Base-by-base conservation (phyloP, 495 filamentous ascomycete genomes). In the Xylaria palmicola region DNA sequence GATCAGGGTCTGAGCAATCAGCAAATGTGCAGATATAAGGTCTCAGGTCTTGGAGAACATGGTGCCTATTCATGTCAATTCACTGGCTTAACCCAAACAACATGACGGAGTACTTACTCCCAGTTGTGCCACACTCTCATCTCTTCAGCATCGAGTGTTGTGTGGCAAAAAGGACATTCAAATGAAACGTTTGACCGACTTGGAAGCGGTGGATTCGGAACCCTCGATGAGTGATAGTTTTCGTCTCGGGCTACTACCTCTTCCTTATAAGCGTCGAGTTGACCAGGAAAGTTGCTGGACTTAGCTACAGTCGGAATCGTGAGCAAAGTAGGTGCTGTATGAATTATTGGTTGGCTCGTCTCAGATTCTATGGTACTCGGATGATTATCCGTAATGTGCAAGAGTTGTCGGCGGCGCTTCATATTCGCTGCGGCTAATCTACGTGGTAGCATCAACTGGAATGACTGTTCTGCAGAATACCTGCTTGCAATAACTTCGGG, bases 1-100 rank as follows among this genome's bases (percentile, higher is more conserved):
- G 51, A 10, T 66, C 41, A 10, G 62, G 48, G 26, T 62, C 63
- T 10, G 17, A 4, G 30, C 48, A 51, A 36, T 51, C 19, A 10
- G 48, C 4, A 51, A 51, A 51, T 13, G 48, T 51, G 17, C 48
- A 51, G 34, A 51, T 36, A 8, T 51, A 51, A 0, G 43, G 43
- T 44, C 41, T 20, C 8, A 47, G 7, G 22, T 26, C 22, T 47
- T 15, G 43, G 12, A 47, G 36, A 17, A 51, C 48, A 36, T 51
- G 29, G 17, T 9, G 30, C 22, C 48, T 51, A 3, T 37, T 36
- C 15, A 6, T 22, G 5, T 51, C 9, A 51, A 9, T 6, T 9
- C 22, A 6, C 17, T 24, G 19, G 19, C 2, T 22, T 24, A 36
- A 22, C 9, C 29, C 9, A 29, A n/a, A n/a, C 19, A 13, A 1